Evolutionary conservation across 2,329 filamentous ascomycete species (phyloP).

Genomic region (Colletotrichum tropicicola): DNA sequence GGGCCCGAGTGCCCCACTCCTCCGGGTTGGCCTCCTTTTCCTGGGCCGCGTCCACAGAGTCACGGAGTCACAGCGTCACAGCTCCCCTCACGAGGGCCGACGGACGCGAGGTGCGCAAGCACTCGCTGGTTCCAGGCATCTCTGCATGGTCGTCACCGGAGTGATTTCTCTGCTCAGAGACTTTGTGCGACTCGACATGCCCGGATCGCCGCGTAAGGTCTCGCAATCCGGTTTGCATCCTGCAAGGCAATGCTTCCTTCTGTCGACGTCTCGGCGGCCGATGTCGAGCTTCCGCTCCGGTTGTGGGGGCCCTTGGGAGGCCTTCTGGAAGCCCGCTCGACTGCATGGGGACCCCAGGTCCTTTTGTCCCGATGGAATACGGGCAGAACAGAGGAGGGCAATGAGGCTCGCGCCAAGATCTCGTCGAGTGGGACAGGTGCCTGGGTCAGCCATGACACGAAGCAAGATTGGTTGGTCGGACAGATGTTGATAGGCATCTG

Average conservation of each 20-base stretch:
- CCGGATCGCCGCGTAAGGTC: not conserved
- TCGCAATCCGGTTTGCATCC: too few relatives aligned
- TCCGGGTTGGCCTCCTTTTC: not conserved
- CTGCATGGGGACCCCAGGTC: not conserved
- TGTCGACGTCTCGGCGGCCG: not conserved
- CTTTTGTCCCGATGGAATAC: not conserved
- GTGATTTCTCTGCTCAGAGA: too few relatives aligned
- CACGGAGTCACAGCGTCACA: too few relatives aligned
- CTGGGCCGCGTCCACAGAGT: not conserved
- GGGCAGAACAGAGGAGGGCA: not conserved
- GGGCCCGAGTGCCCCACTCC: not conserved
- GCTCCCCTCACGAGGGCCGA: too few relatives aligned
- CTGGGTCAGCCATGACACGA: not conserved
- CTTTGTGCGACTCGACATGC: not conserved
- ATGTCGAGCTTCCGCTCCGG: too few relatives aligned
- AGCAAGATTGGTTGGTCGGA: not conserved
- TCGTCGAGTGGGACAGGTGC: not conserved
- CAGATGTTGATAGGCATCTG: conserved; percentile 4
- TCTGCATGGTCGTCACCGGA: too few relatives aligned
- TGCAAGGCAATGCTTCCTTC: too few relatives aligned
- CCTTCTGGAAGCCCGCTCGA: too few relatives aligned
- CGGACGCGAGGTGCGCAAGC: not conserved
- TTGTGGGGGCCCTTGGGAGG: too few relatives aligned
- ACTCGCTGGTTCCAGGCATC: too few relatives aligned
- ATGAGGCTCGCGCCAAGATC: conserved; percentile 26